Base-by-base conservation (phyloP, 148 eudicot species). In the Pouteria glomerata region DNA sequence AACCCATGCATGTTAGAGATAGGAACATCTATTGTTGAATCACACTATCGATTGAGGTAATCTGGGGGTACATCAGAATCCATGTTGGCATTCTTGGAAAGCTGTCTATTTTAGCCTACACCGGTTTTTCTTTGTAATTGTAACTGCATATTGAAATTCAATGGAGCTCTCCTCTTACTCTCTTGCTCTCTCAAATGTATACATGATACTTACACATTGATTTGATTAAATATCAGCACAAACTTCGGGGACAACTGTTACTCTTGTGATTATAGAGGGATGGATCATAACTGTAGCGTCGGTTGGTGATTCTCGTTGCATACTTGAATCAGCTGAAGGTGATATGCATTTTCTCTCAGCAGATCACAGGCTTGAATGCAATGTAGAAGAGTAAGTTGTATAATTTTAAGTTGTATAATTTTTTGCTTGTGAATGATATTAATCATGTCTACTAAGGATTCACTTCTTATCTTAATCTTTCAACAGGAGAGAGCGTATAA, bases 351-450 rank as follows among this genome's bases (percentile, higher is more conserved):
- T 83, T 81, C 75, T 95, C 52, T 91, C 98, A 53, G 97, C 97
- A 72, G 98, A 95, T 86, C 98, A 95, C 80, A 91, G 98, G 81
- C 97, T 95, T 84, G 98, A 95, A 44, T 78, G 80, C 83, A 82
- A 85, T 72, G 86, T 57, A 68, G 96, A 89, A 75, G 98, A 95
- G 98, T 95, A 79, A 75, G 98, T 74, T 39, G 11, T 59, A 7
- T 72, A 21, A 16, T 45, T 57, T 52, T 53, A 6, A 41, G 21
- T 35, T 45, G 34, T n/a, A n/a, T n/a, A n/a, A n/a, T n/a, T n/a
- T n/a, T n/a, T n/a, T n/a, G n/a, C n/a, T n/a, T n/a, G n/a, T n/a
- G n/a, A n/a, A n/a, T n/a, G n/a, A n/a, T n/a, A n/a, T n/a, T 29
- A 51, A 52, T 60, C 37, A 55, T 61, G 55, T 63, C n/a, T 29